A percentile compares a stretch with the other conserved stretches of the same genome.
phyloP scores from a whole-genome alignment of 768 basidiomycete species.

The Boletellus ananas region DNA sequence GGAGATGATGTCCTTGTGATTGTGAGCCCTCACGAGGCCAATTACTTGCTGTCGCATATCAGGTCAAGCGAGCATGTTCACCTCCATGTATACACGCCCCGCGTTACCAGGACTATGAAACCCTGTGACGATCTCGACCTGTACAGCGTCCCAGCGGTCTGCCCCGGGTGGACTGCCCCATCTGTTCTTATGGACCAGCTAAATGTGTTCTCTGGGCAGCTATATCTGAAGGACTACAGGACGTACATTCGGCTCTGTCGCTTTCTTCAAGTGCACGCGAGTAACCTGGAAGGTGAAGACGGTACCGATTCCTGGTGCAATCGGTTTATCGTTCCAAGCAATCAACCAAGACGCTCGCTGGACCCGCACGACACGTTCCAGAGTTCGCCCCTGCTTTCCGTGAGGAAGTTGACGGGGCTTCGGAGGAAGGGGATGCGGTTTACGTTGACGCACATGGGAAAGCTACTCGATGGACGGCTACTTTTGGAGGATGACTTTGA shows the following conservation, averaged over 20 bases:
- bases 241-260: not conserved
- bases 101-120: not conserved
- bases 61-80: conserved; percentile 17
- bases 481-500: conserved; percentile 24
- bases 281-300: not conserved
- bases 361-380: conserved; percentile 28
- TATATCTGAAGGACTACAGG: conserved; percentile 1
- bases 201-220: not conserved
- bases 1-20: conserved; percentile 24
- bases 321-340: not conserved
- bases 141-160: not conserved
- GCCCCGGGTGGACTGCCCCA: not conserved
- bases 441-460: conserved; percentile 37
- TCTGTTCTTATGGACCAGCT: not conserved
- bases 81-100: conserved; percentile 3
- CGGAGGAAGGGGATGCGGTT: conserved; percentile 39
- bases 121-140: conserved; percentile 1
- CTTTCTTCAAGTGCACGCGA: not conserved
- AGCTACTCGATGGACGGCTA: conserved; percentile 29
- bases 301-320: not conserved
- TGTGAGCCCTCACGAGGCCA: conserved; percentile 39
- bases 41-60: conserved; percentile 36
- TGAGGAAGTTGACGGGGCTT: conserved; percentile 12
- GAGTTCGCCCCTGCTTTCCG: conserved; percentile 26
- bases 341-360: not conserved